These are phyloP conservation scores for Coriaria nepalensis DNA, from an alignment of 306 rosid species.

Conservation along the genomic window DNA sequence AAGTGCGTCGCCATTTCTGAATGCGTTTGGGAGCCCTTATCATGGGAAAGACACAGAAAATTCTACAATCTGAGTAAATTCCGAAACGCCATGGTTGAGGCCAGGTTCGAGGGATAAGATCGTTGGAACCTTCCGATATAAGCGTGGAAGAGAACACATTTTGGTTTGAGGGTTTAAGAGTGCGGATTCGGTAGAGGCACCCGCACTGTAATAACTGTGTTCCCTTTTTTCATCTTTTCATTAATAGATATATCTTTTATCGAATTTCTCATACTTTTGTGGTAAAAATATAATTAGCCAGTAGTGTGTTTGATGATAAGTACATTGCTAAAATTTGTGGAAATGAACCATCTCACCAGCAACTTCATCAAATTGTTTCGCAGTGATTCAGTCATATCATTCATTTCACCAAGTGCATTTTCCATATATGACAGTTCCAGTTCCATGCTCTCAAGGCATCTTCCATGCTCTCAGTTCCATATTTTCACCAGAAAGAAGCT, in stretches of 20 bases:
- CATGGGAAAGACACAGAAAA: background rate
- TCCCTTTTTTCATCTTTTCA: too few relatives aligned
- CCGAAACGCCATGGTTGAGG: conserved; percentile 13
- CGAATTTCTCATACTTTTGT: too few relatives aligned
- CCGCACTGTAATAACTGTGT: too few relatives aligned
- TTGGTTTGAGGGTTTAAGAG: conserved; percentile 6
- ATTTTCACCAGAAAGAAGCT: conserved; percentile 33
- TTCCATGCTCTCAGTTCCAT: conserved; percentile 35
- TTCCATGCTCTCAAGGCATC: conserved; percentile 49
- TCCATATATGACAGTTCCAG: conserved; percentile 56
- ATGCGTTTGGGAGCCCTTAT: background rate
- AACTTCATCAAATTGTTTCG: conserved; percentile 33
- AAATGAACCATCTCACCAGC: conserved; percentile 53
- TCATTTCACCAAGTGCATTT: conserved; percentile 43
- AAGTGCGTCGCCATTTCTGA: conserved; percentile 38
- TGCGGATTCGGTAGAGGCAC: too few relatives aligned
- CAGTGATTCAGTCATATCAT: conserved; percentile 35
- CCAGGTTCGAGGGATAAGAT: conserved; percentile 3
- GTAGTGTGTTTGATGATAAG: too few relatives aligned
- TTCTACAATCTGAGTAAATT: background rate
- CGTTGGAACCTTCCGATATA: background rate
- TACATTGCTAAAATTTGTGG: conserved; percentile 6
- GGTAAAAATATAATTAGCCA: too few relatives aligned
- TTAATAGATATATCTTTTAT: too few relatives aligned
- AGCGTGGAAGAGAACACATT: background rate